phyloP scores from a whole-genome alignment of 441 rosid genomes.

The Syzygium syzygioides region DNA sequence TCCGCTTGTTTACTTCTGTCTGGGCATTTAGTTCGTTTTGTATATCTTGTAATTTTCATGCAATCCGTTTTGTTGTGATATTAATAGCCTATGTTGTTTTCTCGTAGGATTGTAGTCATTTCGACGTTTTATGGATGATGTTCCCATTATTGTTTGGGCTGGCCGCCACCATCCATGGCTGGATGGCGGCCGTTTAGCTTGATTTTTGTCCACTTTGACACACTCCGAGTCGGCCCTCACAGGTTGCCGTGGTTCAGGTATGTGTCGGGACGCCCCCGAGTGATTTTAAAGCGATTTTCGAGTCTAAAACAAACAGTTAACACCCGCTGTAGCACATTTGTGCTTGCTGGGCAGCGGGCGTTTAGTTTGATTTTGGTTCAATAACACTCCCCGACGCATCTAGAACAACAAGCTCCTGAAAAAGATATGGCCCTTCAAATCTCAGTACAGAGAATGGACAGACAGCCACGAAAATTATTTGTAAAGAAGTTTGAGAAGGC shows the following conservation, averaged over 20 bases:
- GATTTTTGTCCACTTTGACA: neutral
- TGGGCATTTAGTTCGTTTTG: neutral
- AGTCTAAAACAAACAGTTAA: fast-evolving
- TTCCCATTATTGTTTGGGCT: no score
- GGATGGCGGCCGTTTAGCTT: neutral
- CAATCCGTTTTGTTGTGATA: neutral
- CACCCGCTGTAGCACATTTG: neutral
- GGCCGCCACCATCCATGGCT: neutral
- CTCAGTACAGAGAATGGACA: neutral
- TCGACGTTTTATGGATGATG: no score
- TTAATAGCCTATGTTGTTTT: neutral
- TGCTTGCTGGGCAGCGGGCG: neutral
- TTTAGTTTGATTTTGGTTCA: no score
- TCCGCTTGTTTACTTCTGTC: neutral
- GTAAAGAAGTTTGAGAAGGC: neutral
- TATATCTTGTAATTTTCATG: neutral
- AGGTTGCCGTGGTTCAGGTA: neutral
- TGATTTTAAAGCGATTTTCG: neutral
- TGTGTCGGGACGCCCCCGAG: neutral
- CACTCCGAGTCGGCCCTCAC: neutral
- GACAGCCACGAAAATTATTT: neutral
- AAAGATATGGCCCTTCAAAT: neutral
- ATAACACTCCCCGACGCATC: neutral
- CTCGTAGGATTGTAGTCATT: neutral
- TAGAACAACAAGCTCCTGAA: neutral